Conservation (phyloP, 2,329 filamentous ascomycete species). For the Arthrobotrys megalospora region DNA sequence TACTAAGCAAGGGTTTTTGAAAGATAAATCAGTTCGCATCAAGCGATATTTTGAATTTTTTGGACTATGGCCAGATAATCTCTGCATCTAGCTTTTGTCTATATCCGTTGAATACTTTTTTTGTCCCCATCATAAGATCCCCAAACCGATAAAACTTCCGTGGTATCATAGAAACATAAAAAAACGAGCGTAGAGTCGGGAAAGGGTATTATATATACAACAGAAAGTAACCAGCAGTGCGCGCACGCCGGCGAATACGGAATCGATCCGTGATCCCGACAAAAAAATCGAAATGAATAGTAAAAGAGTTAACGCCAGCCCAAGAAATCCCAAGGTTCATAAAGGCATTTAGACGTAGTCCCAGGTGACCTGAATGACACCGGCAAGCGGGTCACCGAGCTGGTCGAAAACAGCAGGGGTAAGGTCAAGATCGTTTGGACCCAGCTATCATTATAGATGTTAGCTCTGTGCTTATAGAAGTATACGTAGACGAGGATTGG, state of each 20-base stretch:
- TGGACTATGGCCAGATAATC: constrained; percentile 25
- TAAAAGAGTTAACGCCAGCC: constrained; percentile 15
- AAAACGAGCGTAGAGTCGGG: not conserved
- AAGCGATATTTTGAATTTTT: constrained; percentile 7
- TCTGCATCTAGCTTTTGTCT: constrained; percentile 14
- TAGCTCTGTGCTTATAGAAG: constrained; percentile 22
- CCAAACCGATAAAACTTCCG: constrained; percentile 25
- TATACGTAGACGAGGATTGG: not conserved
- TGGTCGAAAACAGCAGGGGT: constrained; percentile 57
- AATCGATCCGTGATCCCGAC: constrained; percentile 27
- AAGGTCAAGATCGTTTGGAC: constrained; percentile 58
- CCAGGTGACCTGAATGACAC: constrained; percentile 60
- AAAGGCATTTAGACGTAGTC: constrained; percentile 27
- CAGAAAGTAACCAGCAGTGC: constrained; percentile 15
- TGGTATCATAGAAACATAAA: constrained; percentile 38
- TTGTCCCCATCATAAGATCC: not conserved
- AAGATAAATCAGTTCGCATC: constrained; percentile 10
- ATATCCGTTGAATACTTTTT: constrained; percentile 3
- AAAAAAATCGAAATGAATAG: not conserved
- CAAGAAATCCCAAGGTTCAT: not conserved
- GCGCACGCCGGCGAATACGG: constrained; percentile 14
- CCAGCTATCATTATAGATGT: constrained; percentile 20
- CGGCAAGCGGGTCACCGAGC: constrained; percentile 51
- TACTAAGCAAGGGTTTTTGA: not conserved
- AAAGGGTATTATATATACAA: constrained; percentile 42